Evolutionary conservation across 2,329 filamentous ascomycete genomes (phyloP), one percentile per base, ranked within the genome.

Genomic region (Exserohilum turcica): DNA sequence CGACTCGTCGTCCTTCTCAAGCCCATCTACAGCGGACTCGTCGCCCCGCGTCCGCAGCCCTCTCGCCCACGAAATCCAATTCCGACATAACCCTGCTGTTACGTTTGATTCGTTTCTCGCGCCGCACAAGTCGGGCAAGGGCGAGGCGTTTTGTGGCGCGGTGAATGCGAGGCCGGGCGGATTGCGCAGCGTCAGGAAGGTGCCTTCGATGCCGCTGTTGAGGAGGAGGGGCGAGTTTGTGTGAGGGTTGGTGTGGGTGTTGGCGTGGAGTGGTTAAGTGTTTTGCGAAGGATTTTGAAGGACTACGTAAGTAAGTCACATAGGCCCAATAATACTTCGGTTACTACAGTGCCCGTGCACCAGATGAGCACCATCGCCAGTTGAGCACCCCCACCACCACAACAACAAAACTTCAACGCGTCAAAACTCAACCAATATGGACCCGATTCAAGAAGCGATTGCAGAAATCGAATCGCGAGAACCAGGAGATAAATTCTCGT

Each of bases 91-190:
- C 15, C 56, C 56, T 7, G 47, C 57, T 9, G 18, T 58, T 2
- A 71, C 68, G 0, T 71, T 71, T 35, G 67, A 72, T 19, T 16
- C 46, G 1, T 66, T 72, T 16, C 57, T 72, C n/a, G 54, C 40
- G 3, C 65, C 63, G 2, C 67, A 67, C 35, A 52, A 44, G 37
- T 61, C 66, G 28, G 64, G 67, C 0, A 71, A 61, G 48, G 66
- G 65, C 12, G 68, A 69, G 56, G 59, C 54, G 6, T 61, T 61
- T 46, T 49, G 42, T 1, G 57, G 55, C 3, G 48, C 53, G 0
- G 39, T 43, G 5, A 49, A 64, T 39, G 64, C 55, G 13, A 49
- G 48, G 48, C 57, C 52, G 36, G 3, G 4, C 12, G 18, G 51
- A 39, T 53, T 43, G 16, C 29, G 10, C 2, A 31, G 15, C 24